Evolutionary conservation across 257 asterid genomes (phyloP), one percentile per base, ranked within the genome.

Genomic region (Penstemon eatonii): DNA sequence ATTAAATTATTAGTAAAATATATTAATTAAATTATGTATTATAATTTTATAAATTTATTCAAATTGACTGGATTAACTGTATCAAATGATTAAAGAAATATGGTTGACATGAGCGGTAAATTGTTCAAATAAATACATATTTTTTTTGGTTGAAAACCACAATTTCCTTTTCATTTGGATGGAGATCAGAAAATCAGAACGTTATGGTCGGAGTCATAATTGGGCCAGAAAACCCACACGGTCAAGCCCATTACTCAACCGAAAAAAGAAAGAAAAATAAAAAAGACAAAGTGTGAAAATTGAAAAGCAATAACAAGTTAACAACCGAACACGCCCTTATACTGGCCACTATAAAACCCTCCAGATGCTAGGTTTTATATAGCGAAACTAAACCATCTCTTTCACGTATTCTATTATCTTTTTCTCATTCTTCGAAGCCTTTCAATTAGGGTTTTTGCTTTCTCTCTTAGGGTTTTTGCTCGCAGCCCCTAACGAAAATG

Each of bases 361-460:
- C 43, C 39, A 46, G 37, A 10, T 58, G 13, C 47, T 60, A 62
- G 51, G 65, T 43, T 50, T 55, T 64, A 12, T 43, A 46, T 6
- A 5, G 46, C 37, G 19, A 57, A 25, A 53, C 54, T 37, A 3
- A 5, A 33, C 5, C 36, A 40, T 39, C 6, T 9, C 12, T 47
- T 7, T 25, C 2, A 1, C 33, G 33, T 25, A 25, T 2, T 8
- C 42, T 50, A 18, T 64, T 45, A 15, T 44, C 39, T 3, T 13
- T 50, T 25, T 25, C 5, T 7, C 53, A 8, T 19, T 61, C 37
- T 56, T 38, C 56, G 54, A 25, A 44, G 65, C 36, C 60, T 67
- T n/a, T 8, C n/a, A 33, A 37, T 12, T 66, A 73, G 77, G 77
- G 75, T 70, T 80, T 80, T 76, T 69, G 46, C 38, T 51, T 46